Percentiles rank a stretch among this genome's conserved stretches.
Conservation (phyloP, 371 early-diverging fungal species). For the Rhizopus sp. region DNA sequence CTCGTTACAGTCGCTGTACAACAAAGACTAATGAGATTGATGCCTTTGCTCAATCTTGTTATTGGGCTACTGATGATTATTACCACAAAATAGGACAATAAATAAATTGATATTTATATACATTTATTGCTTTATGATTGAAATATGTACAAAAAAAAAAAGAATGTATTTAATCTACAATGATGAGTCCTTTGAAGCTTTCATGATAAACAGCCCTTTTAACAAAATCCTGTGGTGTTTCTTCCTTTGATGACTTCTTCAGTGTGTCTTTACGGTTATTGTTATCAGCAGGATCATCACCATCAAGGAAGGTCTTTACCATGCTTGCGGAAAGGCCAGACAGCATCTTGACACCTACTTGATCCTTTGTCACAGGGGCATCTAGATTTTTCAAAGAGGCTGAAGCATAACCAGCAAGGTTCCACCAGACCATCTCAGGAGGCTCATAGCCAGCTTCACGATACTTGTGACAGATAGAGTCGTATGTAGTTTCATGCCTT, state of each 20-base stretch:
- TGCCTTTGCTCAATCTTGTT: conserved; percentile 14
- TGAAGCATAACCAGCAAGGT: conserved; percentile 35
- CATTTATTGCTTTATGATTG: neutral
- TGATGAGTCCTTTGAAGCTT: conserved; percentile 30
- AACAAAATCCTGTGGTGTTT: conserved; percentile 23
- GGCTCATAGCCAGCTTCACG: conserved; percentile 50
- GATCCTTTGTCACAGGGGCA: conserved; percentile 35
- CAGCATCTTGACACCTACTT: conserved; percentile 40
- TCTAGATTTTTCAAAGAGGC: conserved; percentile 15
- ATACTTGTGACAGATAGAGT: conserved; percentile 41
- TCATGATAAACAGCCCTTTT: conserved; percentile 31
- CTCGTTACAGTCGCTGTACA: neutral
- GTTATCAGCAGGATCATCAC: conserved; percentile 10
- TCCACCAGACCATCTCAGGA: conserved; percentile 70
- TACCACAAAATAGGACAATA: neutral
- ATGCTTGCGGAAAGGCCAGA: conserved; percentile 51
- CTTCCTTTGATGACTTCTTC: neutral
- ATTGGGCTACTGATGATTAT: conserved; percentile 13
- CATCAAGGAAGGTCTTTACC: conserved; percentile 55
- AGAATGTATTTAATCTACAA: conserved; percentile 22
- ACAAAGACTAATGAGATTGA: neutral
- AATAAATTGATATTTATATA: neutral
- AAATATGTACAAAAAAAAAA: neutral
- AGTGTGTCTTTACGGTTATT: neutral
- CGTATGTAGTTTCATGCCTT: conserved; percentile 44